Evolutionary conservation across 108 stramenopile species (phyloP), one percentile per base, ranked within the genome.

Genomic region (Cyclotella distinguenda): DNA sequence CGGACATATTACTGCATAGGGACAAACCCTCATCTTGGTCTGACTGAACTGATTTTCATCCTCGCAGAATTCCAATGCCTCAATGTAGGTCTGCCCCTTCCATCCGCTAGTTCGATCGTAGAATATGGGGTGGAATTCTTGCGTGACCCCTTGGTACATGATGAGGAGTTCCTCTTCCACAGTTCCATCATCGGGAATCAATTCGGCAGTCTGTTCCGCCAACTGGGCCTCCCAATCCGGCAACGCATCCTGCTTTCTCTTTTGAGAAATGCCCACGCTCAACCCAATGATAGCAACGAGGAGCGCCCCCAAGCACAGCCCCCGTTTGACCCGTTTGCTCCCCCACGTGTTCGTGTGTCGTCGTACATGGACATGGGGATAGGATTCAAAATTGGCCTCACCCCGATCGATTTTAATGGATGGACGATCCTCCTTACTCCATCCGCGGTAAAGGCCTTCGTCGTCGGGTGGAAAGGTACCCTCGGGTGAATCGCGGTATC

Each of bases 221-320:
- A 59, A 16, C 58, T 58, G 19, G 28, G 39, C 38, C 22, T 69
- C 58, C 56, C 55, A 59, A 33, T 69, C 56, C 2, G 55, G 56
- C 16, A 69, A 31, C 0, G 10, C 23, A 5, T 25, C 13, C n/a
- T 38, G 26, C 48, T 42, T 58, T n/a, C 50, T 58, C 47, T 48
- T 49, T 23, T 32, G 47, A 15, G 48, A 13, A 39, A 69, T 28
- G 3, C 28, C 47, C 4, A 59, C 58, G 28, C 68, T 69, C 11
- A 59, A 28, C 3, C 47, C 57, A 28, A 59, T 38, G 1, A 69
- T 26, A 0, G 50, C 7, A 11, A 27, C n/a, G 5, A 59, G 38
- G 7, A 38, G 28, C 12, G 39, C 31, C 7, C 59, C 18, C 57
- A 39, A 49, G 23, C 26, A 21, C 6, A 59, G 6, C 0, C 56